Base-by-base conservation (phyloP, 2,329 filamentous ascomycete species). In the Trichoderma simmonsii region DNA sequence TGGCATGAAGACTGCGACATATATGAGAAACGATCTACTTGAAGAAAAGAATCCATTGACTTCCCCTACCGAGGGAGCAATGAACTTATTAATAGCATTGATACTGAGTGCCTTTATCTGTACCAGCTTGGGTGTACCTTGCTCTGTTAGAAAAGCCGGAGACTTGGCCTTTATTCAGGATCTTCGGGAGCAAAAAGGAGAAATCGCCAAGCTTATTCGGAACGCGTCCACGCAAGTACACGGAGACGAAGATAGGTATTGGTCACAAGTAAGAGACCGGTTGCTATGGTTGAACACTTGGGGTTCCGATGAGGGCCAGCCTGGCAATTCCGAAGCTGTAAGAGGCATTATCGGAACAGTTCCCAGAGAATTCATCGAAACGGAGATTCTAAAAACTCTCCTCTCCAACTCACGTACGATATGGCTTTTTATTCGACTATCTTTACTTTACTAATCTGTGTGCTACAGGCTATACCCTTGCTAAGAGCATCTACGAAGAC, bases 241-340 rank as follows among this genome's bases (percentile, higher is more conserved):
- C 2, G 89, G 86, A 73, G 86, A 85, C 43, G 89, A 93, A 68
- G 90, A 93, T 72, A 85, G 85, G 39, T 89, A 88, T 73, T 93
- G 91, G 91, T 82, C 85, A 30, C 84, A 83, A 68, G 86, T 88
- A 14, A 86, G 92, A 71, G 86, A 87, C 56, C 89, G 91, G 76
- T 80, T 95, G 9, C 78, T 94, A 4, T 95, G 93, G 93, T 84
- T 95, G 34, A 89, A 90, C 77, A 87, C 87, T 76, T 95, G 92
- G 92, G 90, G 90, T 28, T n/a, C 75, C n/a, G 66, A 74, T 24
- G 78, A 77, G 24, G 34, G 51, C 21, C 61, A 39, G 28, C 6
- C 43, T 24, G 21, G 14, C 30, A 32, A n/a, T 32, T 6, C 51
- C 15, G 83, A 81, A 30, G 82, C 82, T 48, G 88, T 90, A 26